phyloP scores from a whole-genome alignment of 2,329 filamentous ascomycete genomes.

The Graphilbum ipis-grandicollis region DNA sequence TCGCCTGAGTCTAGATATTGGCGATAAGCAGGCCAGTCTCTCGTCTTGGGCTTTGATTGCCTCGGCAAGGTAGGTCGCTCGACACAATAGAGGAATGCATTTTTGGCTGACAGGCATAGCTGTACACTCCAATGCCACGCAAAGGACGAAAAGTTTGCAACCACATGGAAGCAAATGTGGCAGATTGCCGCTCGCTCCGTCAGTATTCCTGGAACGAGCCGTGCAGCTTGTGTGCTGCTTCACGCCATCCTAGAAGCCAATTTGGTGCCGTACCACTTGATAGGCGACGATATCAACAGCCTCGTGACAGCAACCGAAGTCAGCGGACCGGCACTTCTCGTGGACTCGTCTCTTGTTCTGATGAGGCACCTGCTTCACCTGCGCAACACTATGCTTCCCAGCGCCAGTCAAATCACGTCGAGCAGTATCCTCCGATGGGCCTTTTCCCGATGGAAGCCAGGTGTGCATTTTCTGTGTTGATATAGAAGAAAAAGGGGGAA shows the following conservation, averaged over 20 bases:
- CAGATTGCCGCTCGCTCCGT: slow-evolving; percentile 54
- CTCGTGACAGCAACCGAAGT: slow-evolving; percentile 64
- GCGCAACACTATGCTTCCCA: slow-evolving; percentile 50
- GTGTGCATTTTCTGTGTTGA: no score
- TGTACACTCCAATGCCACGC: slow-evolving; percentile 26
- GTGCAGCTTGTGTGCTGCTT: slow-evolving; percentile 61
- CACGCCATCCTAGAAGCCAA: slow-evolving; percentile 46
- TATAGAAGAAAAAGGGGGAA: no score
- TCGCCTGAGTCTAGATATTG: slow-evolving; percentile 38
- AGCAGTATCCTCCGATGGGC: slow-evolving; percentile 69
- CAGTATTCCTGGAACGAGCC: slow-evolving; percentile 51
- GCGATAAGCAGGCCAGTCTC: slow-evolving; percentile 49
- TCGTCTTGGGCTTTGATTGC: slow-evolving; percentile 74
- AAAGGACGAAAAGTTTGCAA: slow-evolving; percentile 20
- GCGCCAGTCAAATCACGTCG: slow-evolving; percentile 46
- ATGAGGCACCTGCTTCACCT: slow-evolving; percentile 53
- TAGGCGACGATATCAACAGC: slow-evolving; percentile 52
- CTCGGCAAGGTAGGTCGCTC: slow-evolving; percentile 48
- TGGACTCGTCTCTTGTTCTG: slow-evolving; percentile 62
- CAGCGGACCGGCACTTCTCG: slow-evolving; percentile 60
- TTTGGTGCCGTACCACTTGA: slow-evolving; percentile 48
- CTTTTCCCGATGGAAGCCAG: slow-evolving; percentile 64
- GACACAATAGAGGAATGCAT: no score
- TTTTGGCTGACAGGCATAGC: slow-evolving; percentile 13
- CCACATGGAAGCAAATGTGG: slow-evolving; percentile 58